Evolutionary conservation across 805 yeast genomes (phyloP), one percentile per base, ranked within the genome.

Genomic region (Saturnispora bothae): DNA sequence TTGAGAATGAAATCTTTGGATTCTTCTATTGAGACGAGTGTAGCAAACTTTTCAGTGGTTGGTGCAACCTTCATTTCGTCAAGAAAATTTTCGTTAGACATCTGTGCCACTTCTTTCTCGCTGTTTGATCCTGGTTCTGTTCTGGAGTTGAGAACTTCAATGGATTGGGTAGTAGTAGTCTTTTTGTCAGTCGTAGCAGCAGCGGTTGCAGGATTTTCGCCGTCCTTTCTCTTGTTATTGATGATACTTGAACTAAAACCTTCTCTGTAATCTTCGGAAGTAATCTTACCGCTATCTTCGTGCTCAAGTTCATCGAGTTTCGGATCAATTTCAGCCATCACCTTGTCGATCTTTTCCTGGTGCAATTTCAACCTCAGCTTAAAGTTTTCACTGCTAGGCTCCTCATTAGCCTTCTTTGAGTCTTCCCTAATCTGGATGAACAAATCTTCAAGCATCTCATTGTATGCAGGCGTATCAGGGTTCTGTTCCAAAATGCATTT

Each of bases 401-500:
- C 69, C 36, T 72, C 71, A 20, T 64, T 63, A 29, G 60, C 71
- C 44, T 66, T 68, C 36, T 57, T 58, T 16, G 73, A 57, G 49
- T 84, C 92, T 14, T 67, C 71, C 33, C 67, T 71, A 46, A 88
- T 65, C 54, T 85, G 95, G n/a, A 70, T 70, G 48, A 89, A 71
- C 49, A 94, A 67, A 56, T 85, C 94, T 56, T 83, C 94, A 35
- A 89, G 76, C 96, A 89, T 88, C 52, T 86, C 96, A 53, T 80
- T 82, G 54, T 83, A 88, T 2, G 86, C 71, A 17, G 86, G 73
- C 3, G 69, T 57, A 19, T 64, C 65, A 28, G 40, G 43, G 8
- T 38, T 34, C n/a, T 47, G 38, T 6, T 59, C 64, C 8, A 59
- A 28, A 1, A 38, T 40, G 41, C 81, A 76, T 51, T 68, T 77